A percentile compares a stretch with the other conserved stretches of the same genome.
phyloP scores from a whole-genome alignment of 164 flowering plant species.

The Buxus sempervirens region DNA sequence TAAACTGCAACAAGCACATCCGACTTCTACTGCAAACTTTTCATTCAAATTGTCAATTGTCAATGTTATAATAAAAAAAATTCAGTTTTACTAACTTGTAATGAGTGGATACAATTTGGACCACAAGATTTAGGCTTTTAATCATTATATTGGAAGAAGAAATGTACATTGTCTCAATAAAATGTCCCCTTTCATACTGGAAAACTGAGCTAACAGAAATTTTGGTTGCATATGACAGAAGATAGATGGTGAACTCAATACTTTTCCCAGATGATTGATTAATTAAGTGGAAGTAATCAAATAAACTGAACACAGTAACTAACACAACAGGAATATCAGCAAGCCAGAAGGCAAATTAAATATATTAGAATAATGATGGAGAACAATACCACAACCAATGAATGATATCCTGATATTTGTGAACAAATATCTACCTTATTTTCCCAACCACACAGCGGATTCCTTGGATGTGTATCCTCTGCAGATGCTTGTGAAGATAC shows the following conservation, averaged over 20 bases:
- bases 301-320: neutral
- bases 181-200: neutral
- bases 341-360: conserved; percentile 16
- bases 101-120: no score
- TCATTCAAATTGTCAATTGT: no score
- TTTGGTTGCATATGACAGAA: no score
- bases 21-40: no score
- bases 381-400: conserved; percentile 29
- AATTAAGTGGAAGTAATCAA: neutral
- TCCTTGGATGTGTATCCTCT: conserved; percentile 17
- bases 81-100: no score
- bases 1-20: no score
- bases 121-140: no score
- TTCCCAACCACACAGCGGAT: conserved; percentile 20
- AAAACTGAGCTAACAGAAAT: neutral
- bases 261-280: neutral
- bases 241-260: neutral
- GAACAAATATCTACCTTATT: conserved; percentile 69
- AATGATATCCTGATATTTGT: conserved; percentile 34
- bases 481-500: conserved; percentile 31
- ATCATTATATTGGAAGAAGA: no score
- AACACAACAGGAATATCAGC: conserved; percentile 15
- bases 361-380: conserved; percentile 31
- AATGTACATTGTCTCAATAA: neutral
- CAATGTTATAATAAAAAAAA: no score